Percentiles rank a stretch among this genome's conserved stretches.
Evolutionary conservation across 2,329 filamentous ascomycete species (phyloP).

Genomic region (Cercospora sp.): DNA sequence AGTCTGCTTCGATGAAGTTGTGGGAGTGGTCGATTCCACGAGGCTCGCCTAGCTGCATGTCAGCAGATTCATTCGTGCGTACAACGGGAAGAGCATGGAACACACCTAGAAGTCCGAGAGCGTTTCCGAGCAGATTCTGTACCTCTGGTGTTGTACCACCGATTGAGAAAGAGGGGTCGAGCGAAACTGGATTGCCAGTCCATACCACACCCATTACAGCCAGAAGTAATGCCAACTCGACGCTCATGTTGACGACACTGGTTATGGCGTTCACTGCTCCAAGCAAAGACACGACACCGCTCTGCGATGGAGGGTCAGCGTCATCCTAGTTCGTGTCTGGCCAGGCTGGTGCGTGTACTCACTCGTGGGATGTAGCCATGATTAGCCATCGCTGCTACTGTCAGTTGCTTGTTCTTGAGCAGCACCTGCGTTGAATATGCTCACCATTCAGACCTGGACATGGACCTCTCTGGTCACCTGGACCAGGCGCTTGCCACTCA

Average conservation of each 20-base stretch:
- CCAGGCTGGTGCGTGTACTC: not conserved
- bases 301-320: not conserved
- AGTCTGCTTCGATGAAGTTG: slow-evolving; percentile 58
- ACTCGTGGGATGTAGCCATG: slow-evolving; percentile 23
- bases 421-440: not conserved
- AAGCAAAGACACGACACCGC: slow-evolving; percentile 26
- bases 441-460: slow-evolving; percentile 18
- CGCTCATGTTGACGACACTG: slow-evolving; percentile 34
- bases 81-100: too few relatives aligned
- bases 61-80: too few relatives aligned
- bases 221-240: slow-evolving; percentile 36
- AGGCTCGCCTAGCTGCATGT: slow-evolving; percentile 15
- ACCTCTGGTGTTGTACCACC: slow-evolving; percentile 30
- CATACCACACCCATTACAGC: slow-evolving; percentile 38
- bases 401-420: not conserved
- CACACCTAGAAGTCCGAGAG: slow-evolving; percentile 35
- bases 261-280: slow-evolving; percentile 22
- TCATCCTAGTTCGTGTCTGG: not conserved
- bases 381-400: slow-evolving; percentile 19
- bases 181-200: slow-evolving; percentile 43
- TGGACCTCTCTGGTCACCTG: slow-evolving; percentile 22
- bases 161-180: slow-evolving; percentile 40
- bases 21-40: slow-evolving; percentile 51
- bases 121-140: slow-evolving; percentile 48
- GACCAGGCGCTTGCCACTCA: slow-evolving; percentile 16